Conservation (phyloP, 208 protist genomes). For the Blastocrithidia nonstop region DNA sequence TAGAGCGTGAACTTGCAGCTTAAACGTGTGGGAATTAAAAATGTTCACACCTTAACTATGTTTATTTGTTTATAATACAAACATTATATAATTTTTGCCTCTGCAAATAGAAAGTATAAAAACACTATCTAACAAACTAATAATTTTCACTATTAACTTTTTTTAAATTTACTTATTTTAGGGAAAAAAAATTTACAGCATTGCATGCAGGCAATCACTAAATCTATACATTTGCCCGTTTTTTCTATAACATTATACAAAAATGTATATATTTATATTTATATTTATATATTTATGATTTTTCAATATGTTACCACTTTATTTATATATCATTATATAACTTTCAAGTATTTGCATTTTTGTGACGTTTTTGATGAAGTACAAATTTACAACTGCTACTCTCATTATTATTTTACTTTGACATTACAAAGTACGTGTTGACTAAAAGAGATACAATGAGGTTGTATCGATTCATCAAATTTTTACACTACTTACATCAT, state of each 20-base stretch:
- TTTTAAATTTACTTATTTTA: neutral
- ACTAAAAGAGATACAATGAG: no score
- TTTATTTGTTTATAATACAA: neutral
- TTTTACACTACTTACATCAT: no score
- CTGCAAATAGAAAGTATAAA: neutral
- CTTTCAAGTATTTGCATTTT: no score
- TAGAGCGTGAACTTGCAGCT: constrained; percentile 62
- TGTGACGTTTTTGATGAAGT: no score
- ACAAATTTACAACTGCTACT: no score
- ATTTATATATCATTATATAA: no score
- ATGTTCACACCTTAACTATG: neutral
- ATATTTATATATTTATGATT: constrained; percentile 5
- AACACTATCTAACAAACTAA: neutral
- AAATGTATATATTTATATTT: constrained; percentile 1
- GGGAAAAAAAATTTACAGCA: no score
- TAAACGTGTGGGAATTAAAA: constrained; percentile 6
- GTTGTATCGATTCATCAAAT: no score
- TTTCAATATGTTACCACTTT: no score
- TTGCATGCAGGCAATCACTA: no score
- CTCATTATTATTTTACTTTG: no score
- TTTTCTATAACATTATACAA: neutral
- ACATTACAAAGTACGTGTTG: no score
- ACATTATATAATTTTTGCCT: neutral
- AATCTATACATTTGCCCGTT: neutral
- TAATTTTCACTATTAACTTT: neutral